These are phyloP conservation scores for Didymellaceae sp. DNA, from an alignment of 2,329 filamentous ascomycete species.

Conservation along the genomic window DNA sequence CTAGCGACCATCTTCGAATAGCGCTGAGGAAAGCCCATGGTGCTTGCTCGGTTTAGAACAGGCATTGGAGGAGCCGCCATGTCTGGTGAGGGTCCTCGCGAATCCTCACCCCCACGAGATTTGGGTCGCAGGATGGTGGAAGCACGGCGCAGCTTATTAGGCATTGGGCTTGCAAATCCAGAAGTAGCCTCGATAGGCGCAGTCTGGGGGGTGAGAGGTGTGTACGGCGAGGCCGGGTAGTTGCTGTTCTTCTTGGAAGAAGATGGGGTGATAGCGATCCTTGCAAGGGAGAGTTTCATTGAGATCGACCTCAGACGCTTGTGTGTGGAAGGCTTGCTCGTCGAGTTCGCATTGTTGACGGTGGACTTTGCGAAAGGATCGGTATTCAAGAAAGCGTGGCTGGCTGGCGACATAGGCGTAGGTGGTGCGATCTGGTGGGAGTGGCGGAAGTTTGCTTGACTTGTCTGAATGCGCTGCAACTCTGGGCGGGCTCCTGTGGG, in stretches of 20 bases:
- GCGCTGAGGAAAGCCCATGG: conserved; percentile 24
- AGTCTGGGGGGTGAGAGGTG: conserved; percentile 44
- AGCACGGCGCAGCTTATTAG: conserved; percentile 39
- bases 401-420: conserved; percentile 39
- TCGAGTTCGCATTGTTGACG: conserved; percentile 39
- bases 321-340: conserved; percentile 44
- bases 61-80: conserved; percentile 31
- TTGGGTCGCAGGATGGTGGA: conserved; percentile 41
- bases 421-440: conserved; percentile 35
- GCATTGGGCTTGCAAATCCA: conserved; percentile 24
- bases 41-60: conserved; percentile 20
- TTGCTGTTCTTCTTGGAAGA: conserved; percentile 42
- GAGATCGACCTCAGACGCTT: conserved; percentile 47
- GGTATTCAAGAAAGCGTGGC: conserved; percentile 47
- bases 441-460: conserved; percentile 28
- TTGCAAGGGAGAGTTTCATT: conserved; percentile 46
- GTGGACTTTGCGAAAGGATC: conserved; percentile 47
- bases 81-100: conserved; percentile 31
- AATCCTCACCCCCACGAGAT: conserved; percentile 25
- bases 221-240: conserved; percentile 36
- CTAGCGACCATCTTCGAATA: conserved; percentile 40
- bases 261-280: conserved; percentile 45
- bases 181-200: conserved; percentile 36
- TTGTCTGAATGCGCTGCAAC: conserved; percentile 25
- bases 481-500: conserved; percentile 24